phyloP scores from a whole-genome alignment of 169 alveolate genomes.

The Eimeria falciformis region DNA sequence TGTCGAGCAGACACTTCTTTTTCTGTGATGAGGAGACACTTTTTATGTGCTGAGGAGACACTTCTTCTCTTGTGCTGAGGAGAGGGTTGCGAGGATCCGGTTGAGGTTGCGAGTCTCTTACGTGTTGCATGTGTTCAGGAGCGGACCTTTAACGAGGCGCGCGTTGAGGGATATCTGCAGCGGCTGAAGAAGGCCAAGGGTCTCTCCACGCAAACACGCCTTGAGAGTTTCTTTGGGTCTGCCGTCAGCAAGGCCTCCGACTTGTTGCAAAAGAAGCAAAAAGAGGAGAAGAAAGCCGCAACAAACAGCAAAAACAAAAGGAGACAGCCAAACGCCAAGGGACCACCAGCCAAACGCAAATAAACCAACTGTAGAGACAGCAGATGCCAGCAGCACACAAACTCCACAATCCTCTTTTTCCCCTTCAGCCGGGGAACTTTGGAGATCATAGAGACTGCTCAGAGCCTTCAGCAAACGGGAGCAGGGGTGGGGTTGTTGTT shows the following conservation, averaged over 20 bases:
- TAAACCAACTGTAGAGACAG: too few relatives aligned
- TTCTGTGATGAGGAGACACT: background rate
- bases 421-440: too few relatives aligned
- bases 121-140: background rate
- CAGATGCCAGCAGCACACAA: background rate
- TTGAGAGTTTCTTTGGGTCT: conserved; percentile 29
- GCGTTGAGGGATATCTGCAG: conserved; percentile 47
- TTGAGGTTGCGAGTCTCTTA: too few relatives aligned
- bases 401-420: background rate
- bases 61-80: too few relatives aligned
- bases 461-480: too few relatives aligned
- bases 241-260: conserved; percentile 46
- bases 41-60: background rate
- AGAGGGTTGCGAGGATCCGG: too few relatives aligned
- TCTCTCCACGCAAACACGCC: conserved; percentile 47
- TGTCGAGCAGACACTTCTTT: background rate
- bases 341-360: background rate
- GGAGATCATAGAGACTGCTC: too few relatives aligned
- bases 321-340: background rate
- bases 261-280: conserved; percentile 36
- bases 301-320: background rate
- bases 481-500: too few relatives aligned
- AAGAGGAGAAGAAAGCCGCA: conserved; percentile 24
- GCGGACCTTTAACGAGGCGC: conserved; percentile 36
- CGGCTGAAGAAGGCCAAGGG: conserved; percentile 66